Conservation (phyloP, 1,139 yeast genomes). For the Saccharomycopsis phalli region DNA sequence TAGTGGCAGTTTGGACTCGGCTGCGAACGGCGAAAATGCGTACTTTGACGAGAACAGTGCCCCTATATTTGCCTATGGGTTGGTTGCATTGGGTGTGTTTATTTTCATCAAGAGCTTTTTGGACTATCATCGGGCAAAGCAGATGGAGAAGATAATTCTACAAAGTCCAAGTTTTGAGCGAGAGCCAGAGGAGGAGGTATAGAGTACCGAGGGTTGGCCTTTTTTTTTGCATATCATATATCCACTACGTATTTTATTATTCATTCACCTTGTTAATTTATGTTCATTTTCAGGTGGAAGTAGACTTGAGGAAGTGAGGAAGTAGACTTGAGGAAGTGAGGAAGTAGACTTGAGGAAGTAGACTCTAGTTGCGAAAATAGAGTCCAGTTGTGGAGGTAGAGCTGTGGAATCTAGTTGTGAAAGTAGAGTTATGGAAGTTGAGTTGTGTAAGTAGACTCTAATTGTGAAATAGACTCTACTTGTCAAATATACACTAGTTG, state of each 20-base stretch:
- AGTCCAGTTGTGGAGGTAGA: no score
- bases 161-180: conserved; percentile 31
- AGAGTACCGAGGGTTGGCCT: no score
- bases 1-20: conserved; percentile 27
- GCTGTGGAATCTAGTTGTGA: no score
- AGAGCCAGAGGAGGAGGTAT: conserved; percentile 5
- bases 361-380: no score
- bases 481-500: no score
- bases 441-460: no score
- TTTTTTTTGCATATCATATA: no score
- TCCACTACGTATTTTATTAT: no score
- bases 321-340: not conserved
- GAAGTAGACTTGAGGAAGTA: not conserved
- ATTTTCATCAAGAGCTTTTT: conserved; percentile 56
- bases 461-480: no score
- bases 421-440: no score
- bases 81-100: conserved; percentile 61
- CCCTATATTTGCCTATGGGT: conserved; percentile 39
- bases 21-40: conserved; percentile 2
- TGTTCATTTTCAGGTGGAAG: not conserved
- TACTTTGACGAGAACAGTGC: conserved; percentile 20
- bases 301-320: not conserved
- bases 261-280: no score
- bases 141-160: conserved; percentile 58
- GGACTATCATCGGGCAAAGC: conserved; percentile 70